These are phyloP conservation scores for Leccinum disarticulatum DNA, from an alignment of 768 basidiomycete species.

Conservation along the genomic window DNA sequence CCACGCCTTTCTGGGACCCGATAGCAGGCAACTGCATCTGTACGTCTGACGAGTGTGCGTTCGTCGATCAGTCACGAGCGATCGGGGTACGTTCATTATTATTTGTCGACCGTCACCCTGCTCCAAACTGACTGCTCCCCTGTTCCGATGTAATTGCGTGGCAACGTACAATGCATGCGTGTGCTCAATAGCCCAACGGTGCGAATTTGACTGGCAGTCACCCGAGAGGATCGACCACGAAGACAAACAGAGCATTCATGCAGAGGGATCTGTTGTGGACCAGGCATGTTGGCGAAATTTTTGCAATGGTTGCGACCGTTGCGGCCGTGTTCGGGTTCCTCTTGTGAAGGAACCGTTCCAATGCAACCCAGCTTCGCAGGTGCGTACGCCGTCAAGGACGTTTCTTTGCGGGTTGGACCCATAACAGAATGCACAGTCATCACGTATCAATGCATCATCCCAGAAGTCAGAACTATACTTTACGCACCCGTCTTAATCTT, in stretches of 20 bases:
- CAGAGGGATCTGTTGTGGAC: neutral
- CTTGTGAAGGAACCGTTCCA: neutral
- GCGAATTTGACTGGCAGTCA: conserved; percentile 60
- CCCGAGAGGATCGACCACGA: conserved; percentile 31
- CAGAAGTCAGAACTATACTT: neutral
- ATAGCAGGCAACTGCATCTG: conserved; percentile 65
- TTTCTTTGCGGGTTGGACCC: neutral
- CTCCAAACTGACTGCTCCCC: neutral
- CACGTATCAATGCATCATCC: neutral
- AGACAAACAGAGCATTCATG: conserved; percentile 42
- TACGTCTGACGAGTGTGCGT: conserved; percentile 53
- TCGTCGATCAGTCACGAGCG: conserved; percentile 60
- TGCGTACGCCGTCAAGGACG: neutral
- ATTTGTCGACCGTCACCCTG: neutral
- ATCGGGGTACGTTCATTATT: conserved; percentile 51
- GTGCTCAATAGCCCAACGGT: conserved; percentile 54
- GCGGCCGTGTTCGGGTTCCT: neutral
- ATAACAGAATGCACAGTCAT: neutral
- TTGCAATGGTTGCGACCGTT: neutral
- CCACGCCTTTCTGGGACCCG: conserved; percentile 82
- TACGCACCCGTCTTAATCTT: neutral
- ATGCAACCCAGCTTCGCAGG: neutral
- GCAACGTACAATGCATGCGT: no score
- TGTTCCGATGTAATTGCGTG: neutral
- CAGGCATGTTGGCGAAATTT: neutral